phyloP scores from a whole-genome alignment of 805 yeast genomes.

The Teunomyces atbi region DNA sequence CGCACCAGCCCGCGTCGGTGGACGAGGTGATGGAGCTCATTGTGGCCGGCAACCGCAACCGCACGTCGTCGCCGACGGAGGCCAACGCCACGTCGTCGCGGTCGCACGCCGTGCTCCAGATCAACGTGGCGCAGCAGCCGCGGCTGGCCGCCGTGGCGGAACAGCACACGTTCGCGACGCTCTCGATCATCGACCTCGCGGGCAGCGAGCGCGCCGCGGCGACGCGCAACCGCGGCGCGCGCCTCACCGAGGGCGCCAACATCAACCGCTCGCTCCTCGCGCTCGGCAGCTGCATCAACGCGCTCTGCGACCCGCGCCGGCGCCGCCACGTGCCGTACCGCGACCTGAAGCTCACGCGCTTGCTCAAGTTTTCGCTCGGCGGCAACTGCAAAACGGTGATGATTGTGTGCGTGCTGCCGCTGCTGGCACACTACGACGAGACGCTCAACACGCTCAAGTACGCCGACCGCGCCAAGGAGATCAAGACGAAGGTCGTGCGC shows the following conservation, averaged over 20 bases:
- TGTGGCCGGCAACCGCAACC: conserved; percentile 63
- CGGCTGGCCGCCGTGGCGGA: conserved; percentile 63
- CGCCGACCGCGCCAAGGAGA: conserved; percentile 89
- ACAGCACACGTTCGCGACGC: conserved; percentile 71
- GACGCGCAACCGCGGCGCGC: conserved; percentile 76
- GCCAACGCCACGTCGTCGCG: conserved; percentile 90
- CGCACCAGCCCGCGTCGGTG: conserved; percentile 59
- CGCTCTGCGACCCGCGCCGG: conserved; percentile 71
- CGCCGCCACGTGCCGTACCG: conserved; percentile 83
- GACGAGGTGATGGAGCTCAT: conserved; percentile 80
- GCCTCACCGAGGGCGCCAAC: conserved; percentile 89
- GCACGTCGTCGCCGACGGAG: conserved; percentile 85
- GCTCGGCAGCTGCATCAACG: conserved; percentile 90
- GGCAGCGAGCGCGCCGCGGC: conserved; percentile 95
- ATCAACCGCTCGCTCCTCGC: conserved; percentile 87
- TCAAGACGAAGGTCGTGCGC: conserved; percentile 73
- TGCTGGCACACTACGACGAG: conserved; percentile 85
- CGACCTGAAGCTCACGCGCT: conserved; percentile 84
- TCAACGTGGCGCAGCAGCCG: conserved; percentile 61
- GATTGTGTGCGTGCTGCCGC: conserved; percentile 93
- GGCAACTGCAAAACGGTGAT: conserved; percentile 94
- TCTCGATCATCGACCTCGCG: conserved; percentile 87
- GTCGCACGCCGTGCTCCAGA: conserved; percentile 90
- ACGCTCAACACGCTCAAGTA: conserved; percentile 87
- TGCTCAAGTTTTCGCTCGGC: conserved; percentile 84